Base-by-base conservation (phyloP, 495 filamentous ascomycete genomes). In the Podospora appendiculata region DNA sequence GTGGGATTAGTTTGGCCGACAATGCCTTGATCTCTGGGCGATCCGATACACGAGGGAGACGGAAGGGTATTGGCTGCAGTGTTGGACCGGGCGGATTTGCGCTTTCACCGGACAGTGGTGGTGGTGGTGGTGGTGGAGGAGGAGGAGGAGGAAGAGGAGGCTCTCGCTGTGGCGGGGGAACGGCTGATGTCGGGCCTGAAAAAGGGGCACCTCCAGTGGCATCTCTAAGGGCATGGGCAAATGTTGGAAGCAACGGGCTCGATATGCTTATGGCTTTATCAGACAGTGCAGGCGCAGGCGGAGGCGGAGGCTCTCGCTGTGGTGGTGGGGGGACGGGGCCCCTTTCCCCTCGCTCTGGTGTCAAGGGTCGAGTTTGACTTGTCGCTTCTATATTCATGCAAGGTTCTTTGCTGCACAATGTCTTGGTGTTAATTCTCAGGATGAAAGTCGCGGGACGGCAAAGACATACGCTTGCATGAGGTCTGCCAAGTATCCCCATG, bases 21-120 rank as follows among this genome's bases (percentile, higher is more conserved):
- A 57, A 7, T 18, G 40, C 16, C 46, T 39, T 42, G 11, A 53
- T 51, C 44, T 50, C 51, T 11, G 47, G 55, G 13, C 51, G 50
- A 32, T 54, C 51, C 16, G 35, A 25, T 43, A 43, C 41, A n/a
- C 17, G 41, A 9, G 41, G 44, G 7, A 46, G 19, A 14, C 10
- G 4, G 25, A 32, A 3, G 18, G 25, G 5, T 40, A 40, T 32
- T 19, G 44, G 25, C 34, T 12, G 8, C 3, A 25, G 14, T 45
- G 5, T 45, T 17, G 42, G 17, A 3, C 1, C 8, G 12, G 17
- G 5, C 42, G 18, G 42, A 17, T 2, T 1, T 25, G 16, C 9
- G 19, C 14, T 11, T 9, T 19, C 10, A 4, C 8, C 16, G 12
- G 16, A 18, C 14, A 10, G 14, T 7, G 16, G 42, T 25, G 25